Evolutionary conservation across 2,329 filamentous ascomycete genomes (phyloP), one percentile per base, ranked within the genome.

Genomic region (Clonostachys rosea): DNA sequence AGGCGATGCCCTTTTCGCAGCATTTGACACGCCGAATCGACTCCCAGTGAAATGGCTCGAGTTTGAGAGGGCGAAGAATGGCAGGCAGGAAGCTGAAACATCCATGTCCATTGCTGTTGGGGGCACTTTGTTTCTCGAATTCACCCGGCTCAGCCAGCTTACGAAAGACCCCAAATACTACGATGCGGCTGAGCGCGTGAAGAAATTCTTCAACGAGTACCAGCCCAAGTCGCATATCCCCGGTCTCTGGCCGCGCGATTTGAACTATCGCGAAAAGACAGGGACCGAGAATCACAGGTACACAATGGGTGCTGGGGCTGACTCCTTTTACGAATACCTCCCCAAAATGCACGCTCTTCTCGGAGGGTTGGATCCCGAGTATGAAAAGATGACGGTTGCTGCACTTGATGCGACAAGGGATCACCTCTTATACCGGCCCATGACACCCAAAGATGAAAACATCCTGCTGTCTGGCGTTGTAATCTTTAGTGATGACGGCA

Each of bases 101-200:
- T 59, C 56, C 46, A 69, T 73, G 54, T 64, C 69, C 4, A 64
- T 66, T 8, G 74, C 74, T 30, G 71, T 69, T n/a, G 65, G 67
- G 14, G 87, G 86, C 34, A 87, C 85, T 10, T 71, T 91, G 47
- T 82, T 81, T 9, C 64, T 92, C 49, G 87, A 91, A 59, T 89
- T 91, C 59, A 89, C 85, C 3, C 74, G 87, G 6, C 71, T 92
- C 42, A 82, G 83, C 17, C 87, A 91, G 64, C 69, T 91, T 49
- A 89, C 87, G 0, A 81, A 80, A 44, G 74, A 90, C 50, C 67
- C 78, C 47, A 89, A 86, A 60, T 91, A 87, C 66, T 91, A 86
- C 62, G 86, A 89, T 64, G 86, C 85, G 6, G 78, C 89, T 46
- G 84, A 86, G 51, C 77, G 84, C n/a, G 78, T 92, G 50, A 90